Evolutionary conservation across 139 green algal genomes (phyloP), one percentile per base, ranked within the genome.

Genomic region (Yamagishiella unicocca): DNA sequence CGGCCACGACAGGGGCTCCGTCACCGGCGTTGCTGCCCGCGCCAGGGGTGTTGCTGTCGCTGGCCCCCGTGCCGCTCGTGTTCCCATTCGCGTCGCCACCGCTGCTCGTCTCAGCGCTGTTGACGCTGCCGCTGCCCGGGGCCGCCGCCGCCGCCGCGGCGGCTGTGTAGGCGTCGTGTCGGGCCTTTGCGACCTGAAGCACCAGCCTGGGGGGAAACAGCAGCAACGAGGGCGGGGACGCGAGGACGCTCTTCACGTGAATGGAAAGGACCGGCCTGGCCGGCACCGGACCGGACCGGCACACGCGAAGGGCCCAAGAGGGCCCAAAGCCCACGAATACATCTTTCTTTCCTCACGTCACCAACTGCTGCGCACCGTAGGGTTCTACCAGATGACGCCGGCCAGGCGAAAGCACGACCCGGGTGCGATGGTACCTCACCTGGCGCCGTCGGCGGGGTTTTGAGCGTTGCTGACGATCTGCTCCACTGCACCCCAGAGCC

Each of bases 401-500:
- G 12, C 50, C 50, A 12, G 50, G 29, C 62, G 3, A 27, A 71
- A 71, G 14, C 66, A 6, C 66, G 64, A 4, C 64, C 64, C 9
- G n/a, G n/a, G n/a, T n/a, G n/a, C 50, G 14, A 61, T 61, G 50
- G 14, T 17, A 12, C 38, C 80, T 22, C 43, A 87, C 81, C 81
- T 78, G 7, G 81, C 81, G 4, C 64, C 81, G 43, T 87, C 45
- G 0, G 81, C 81, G 0, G 81, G 81, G 45, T 68, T 70, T 0
- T 35, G 31, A 9, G 81, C 81, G 64, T 66, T 87, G 81, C 33
- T 87, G 9, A 87, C 81, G 22, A 87, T 78, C 66, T 67, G 81
- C 81, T 78, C 66, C 43, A 87, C 81, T 2, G 64, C 53, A 46
- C 81, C 81, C 81, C 81, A 87, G 64, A 87, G 81, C 43, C 81